These are phyloP conservation scores for Fraxinus cuspidata DNA, from an alignment of 257 asterid species.

Conservation along the genomic window DNA sequence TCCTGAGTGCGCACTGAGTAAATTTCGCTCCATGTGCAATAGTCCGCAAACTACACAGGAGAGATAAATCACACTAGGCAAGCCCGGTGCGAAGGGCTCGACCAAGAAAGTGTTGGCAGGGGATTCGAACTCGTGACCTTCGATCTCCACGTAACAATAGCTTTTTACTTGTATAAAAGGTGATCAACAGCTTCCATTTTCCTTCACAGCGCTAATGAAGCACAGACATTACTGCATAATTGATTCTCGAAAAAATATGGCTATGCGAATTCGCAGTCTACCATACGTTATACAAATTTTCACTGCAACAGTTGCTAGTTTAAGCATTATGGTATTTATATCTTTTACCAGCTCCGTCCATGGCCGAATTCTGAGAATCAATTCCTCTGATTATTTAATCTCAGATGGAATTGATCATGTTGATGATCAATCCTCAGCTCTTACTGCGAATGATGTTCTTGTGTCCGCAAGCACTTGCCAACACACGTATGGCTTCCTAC, in stretches of 20 bases:
- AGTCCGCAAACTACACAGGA: too few relatives aligned
- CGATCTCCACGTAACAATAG: too few relatives aligned
- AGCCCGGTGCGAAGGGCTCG: too few relatives aligned
- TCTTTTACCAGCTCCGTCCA: not conserved
- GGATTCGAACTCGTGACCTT: too few relatives aligned
- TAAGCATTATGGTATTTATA: not conserved
- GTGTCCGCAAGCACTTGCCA: not conserved
- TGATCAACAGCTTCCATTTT: not conserved
- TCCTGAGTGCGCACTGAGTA: too few relatives aligned
- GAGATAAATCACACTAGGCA: too few relatives aligned
- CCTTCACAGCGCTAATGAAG: not conserved
- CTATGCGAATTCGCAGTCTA: not conserved
- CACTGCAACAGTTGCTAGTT: not conserved
- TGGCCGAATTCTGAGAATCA: not conserved
- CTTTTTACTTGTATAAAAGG: not conserved
- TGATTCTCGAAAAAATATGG: not conserved
- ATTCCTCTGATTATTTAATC: not conserved
- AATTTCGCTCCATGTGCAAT: too few relatives aligned
- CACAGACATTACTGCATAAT: not conserved
- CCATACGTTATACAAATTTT: too few relatives aligned
- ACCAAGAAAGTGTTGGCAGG: too few relatives aligned
- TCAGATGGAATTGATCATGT: not conserved
- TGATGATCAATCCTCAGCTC: not conserved
- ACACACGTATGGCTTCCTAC: not conserved
- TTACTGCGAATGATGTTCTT: not conserved